Base-by-base conservation (phyloP, 345 rosid species). In the Microthlaspi erraticum region DNA sequence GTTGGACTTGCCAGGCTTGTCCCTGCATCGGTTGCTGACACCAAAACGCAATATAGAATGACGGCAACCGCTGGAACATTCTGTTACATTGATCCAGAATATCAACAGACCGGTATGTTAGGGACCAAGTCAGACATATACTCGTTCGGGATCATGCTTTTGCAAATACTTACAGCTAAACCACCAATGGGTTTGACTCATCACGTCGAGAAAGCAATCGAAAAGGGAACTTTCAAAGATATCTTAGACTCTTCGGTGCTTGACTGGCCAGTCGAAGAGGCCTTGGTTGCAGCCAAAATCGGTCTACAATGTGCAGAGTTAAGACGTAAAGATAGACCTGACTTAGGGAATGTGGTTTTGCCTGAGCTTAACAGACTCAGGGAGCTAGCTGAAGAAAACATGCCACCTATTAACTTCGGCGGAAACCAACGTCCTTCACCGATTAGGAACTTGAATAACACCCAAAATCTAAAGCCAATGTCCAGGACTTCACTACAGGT, bases 21-120 rank as follows among this genome's bases (percentile, higher is more conserved):
- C 56, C 99, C 97, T 70, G 89, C 96, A n/a, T 82, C 95, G 0
- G 79, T 89, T 23, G 82, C 95, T 10, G 59, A 85, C 64, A 10
- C 75, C 5, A 86, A 74, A 20, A 91, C 99, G 26, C 97, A 91
- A 67, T 89, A 89, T 33, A 88, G 85, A 48, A 82, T 94, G 93
- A 94, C 99, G 0, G 64, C 97, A 71, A 83, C 97, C 1, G 99
- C 99, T 5, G 96, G 97, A 77, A 94, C 97, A 31, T 84, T 94
- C 77, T 94, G 89, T 65, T 94, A 94, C 74, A 91, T 94, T 37
- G 97, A 94, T 70, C 99, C 99, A 1, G 96, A 94, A 20, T 94
- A 94, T 54, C 99, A 88, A 60, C 95, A 91, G 69, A 89, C 97
- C 1, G 92, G 97, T 66, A 87, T 89, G 95, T 84, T 94, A 6